phyloP scores from a whole-genome alignment of 1,284 basidiomycete genomes.

The Cutaneotrichosporon spelunceum region DNA sequence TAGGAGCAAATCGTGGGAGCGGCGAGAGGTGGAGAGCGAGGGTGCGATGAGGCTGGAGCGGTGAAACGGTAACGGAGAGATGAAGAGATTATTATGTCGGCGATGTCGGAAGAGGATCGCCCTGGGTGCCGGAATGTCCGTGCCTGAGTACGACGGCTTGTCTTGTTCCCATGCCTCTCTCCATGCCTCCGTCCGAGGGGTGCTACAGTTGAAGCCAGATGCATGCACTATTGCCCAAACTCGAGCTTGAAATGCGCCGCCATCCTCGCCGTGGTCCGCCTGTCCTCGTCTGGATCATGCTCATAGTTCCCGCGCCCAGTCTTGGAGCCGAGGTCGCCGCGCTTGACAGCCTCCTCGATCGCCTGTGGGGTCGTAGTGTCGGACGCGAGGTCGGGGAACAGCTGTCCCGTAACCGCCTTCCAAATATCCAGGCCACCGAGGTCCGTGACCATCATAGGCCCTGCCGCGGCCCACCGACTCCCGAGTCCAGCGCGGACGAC shows the following conservation, averaged over 20 bases:
- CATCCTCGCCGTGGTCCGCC: constrained; percentile 9
- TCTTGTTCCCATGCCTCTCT: too few species aligned
- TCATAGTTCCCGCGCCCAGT: constrained; percentile 15
- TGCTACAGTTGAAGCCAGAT: neutral
- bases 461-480: constrained; percentile 18
- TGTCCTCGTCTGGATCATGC: constrained; percentile 11
- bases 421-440: constrained; percentile 19
- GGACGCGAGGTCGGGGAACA: constrained; percentile 15
- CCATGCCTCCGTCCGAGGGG: too few species aligned
- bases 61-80: too few species aligned
- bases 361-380: constrained; percentile 7
- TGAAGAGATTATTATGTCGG: too few species aligned
- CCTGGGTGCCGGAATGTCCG: too few species aligned
- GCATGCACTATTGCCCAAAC: constrained; percentile 10
- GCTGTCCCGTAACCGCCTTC: constrained; percentile 16
- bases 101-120: too few species aligned
- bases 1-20: too few species aligned
- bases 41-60: too few species aligned
- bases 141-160: too few species aligned
- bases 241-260: constrained; percentile 16
- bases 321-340: constrained; percentile 16
- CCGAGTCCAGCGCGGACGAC: constrained; percentile 18
- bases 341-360: constrained; percentile 7
- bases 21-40: neutral
- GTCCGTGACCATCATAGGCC: constrained; percentile 19